phyloP scores from a whole-genome alignment of 208 protist species.

The Phytomonas sp. region DNA sequence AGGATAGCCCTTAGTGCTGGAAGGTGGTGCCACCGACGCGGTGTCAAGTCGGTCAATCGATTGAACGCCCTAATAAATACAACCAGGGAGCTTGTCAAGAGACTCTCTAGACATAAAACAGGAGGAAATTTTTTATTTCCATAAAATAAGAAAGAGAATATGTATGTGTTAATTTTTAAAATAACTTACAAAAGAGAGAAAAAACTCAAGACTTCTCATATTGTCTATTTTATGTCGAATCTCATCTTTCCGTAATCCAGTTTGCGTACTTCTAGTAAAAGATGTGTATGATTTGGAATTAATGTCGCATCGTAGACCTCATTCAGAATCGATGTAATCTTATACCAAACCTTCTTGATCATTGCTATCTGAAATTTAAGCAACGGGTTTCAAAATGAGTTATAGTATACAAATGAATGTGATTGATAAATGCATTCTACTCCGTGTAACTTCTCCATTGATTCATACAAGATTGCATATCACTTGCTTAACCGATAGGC shows the following conservation, averaged over 20 bases:
- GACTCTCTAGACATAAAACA: slow-evolving; percentile 8
- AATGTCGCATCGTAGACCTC: not conserved
- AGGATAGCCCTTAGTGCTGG: not conserved
- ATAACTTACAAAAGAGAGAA: not conserved
- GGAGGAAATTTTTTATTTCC: not conserved
- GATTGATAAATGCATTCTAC: not conserved
- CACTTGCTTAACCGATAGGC: not conserved
- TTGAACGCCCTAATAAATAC: not conserved
- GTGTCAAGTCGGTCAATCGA: not conserved
- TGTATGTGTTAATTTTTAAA: not conserved
- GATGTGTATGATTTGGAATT: not conserved
- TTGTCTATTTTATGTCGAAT: not conserved
- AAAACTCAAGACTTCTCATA: not conserved
- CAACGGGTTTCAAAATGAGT: not conserved
- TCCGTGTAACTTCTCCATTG: not conserved
- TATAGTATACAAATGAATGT: not conserved
- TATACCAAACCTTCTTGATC: not conserved
- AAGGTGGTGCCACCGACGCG: not conserved
- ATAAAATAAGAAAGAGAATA: not conserved
- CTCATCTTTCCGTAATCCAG: not conserved
- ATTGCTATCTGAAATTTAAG: not conserved
- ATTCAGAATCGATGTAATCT: not conserved
- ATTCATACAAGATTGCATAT: not conserved
- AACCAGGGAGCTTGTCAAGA: not conserved
- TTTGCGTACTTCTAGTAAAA: not conserved